These are phyloP conservation scores for Claviceps sp. DNA, from an alignment of 2,329 filamentous ascomycete species.

Conservation along the genomic window DNA sequence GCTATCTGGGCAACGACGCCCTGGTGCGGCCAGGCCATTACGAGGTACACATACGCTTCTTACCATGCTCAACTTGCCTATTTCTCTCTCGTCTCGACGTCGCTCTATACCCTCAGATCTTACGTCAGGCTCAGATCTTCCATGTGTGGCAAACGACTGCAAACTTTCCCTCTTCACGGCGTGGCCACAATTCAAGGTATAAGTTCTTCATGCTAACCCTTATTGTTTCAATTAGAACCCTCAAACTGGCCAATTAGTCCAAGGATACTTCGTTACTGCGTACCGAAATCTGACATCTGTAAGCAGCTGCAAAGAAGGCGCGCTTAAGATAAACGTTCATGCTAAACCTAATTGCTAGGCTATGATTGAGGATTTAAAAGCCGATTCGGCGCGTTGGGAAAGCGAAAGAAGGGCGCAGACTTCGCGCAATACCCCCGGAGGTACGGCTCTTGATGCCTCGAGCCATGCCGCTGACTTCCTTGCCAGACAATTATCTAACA, in stretches of 20 bases:
- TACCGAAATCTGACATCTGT: constrained; percentile 70
- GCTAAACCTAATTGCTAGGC: constrained; percentile 25
- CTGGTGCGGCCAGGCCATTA: constrained; percentile 62
- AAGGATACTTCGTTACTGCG: constrained; percentile 66
- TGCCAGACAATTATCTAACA: constrained; percentile 44
- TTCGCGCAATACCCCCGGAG: constrained; percentile 40
- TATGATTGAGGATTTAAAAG: constrained; percentile 51
- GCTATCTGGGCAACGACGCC: constrained; percentile 72
- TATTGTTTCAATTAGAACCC: constrained; percentile 29
- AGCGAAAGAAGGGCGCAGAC: constrained; percentile 44
- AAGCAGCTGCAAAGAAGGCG: constrained; percentile 22
- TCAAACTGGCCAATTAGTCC: constrained; percentile 44
- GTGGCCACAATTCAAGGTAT: background rate
- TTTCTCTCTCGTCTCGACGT: background rate
- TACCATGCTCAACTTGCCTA: background rate
- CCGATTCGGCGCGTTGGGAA: constrained; percentile 49
- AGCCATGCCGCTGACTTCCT: constrained; percentile 33
- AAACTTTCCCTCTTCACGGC: background rate
- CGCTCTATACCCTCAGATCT: too few relatives aligned
- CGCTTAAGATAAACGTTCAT: background rate
- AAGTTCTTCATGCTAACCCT: background rate
- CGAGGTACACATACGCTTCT: constrained; percentile 39
- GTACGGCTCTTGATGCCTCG: constrained; percentile 35
- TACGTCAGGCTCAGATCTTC: background rate
- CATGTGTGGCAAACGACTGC: too few relatives aligned